Conservation (phyloP, 78 protist genomes). For the Chrysochromulina parva region DNA sequence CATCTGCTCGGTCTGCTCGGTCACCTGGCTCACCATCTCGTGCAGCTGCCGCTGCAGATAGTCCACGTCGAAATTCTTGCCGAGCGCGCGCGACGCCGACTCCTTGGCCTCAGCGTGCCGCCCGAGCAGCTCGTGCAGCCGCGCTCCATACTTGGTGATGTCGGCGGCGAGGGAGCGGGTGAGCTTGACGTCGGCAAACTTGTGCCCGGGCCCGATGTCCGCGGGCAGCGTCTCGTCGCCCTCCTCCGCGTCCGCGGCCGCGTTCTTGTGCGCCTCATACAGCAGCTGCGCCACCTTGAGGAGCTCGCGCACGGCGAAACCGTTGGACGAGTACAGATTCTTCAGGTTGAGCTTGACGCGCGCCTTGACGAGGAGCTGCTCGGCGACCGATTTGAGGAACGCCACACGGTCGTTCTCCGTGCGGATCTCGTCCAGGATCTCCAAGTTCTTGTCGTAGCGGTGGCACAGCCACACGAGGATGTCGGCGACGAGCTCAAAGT, state of each 20-base stretch:
- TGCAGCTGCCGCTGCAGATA: neutral
- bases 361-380: neutral
- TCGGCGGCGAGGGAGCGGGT: constrained; percentile 2
- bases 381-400: constrained; percentile 22
- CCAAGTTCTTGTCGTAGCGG: constrained; percentile 15
- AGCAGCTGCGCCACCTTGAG: constrained; percentile 18
- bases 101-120: neutral
- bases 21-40: neutral
- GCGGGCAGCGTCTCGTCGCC: neutral
- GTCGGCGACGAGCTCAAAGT: constrained; percentile 27
- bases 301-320: constrained; percentile 17
- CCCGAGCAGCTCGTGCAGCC: neutral
- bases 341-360: constrained; percentile 33
- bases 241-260: neutral
- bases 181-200: neutral
- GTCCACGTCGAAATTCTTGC: neutral
- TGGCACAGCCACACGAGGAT: neutral
- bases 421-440: neutral
- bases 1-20: constrained; percentile 20
- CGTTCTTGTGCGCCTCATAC: neutral
- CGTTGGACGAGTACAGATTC: constrained; percentile 28
- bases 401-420: constrained; percentile 13
- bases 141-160: constrained; percentile 9
- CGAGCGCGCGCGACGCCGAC: neutral
- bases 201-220: neutral